Base-by-base conservation (phyloP, 2,329 filamentous ascomycete species). In the Aspergillus sp. region DNA sequence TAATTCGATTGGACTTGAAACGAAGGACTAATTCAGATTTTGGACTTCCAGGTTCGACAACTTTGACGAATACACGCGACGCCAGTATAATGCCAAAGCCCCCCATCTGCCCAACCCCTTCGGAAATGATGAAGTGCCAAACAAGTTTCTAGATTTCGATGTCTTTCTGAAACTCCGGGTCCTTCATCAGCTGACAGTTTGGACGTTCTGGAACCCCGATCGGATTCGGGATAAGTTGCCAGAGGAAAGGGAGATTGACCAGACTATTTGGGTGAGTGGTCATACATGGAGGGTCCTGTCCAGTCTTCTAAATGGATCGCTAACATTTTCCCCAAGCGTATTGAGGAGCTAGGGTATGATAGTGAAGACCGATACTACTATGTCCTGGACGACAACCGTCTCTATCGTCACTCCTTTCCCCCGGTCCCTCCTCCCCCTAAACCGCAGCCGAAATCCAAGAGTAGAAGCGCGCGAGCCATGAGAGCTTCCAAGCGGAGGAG, bases 41-140 rank as follows among this genome's bases (percentile, higher is more conserved):
- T 43, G 19, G 35, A 41, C 43, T 57, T 19, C 19, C 19, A 96
- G 90, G 1, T 80, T 76, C 44, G 89, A 94, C 3, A 83, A 93
- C 42, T 94, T 97, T 57, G 89, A 97, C 63, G 89, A 96, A 61
- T 95, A 96, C 64, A 85, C 89, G 32, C 82, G 89, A 57, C 85
- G 89, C 49, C 90, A 96, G 67, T 98, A 89, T 65, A 70, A 85
- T 45, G 78, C 83, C n/a, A 94, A 88, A 69, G 83, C 85, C 2
- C 85, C 89, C 3, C 54, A 67, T 41, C 66, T 79, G 7, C 78
- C 78, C 46, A 97, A 96, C 60, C 91, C 91, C 0, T 96, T 94
- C 60, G 91, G 91, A 41, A 76, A 80, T 27, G 85, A 83, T 3
- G 88, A 93, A 56, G 70, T 75, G 4, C 83, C 88, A 1, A 75